Conservation (phyloP, 129 eudicot species). For the Artemisia argyi region DNA sequence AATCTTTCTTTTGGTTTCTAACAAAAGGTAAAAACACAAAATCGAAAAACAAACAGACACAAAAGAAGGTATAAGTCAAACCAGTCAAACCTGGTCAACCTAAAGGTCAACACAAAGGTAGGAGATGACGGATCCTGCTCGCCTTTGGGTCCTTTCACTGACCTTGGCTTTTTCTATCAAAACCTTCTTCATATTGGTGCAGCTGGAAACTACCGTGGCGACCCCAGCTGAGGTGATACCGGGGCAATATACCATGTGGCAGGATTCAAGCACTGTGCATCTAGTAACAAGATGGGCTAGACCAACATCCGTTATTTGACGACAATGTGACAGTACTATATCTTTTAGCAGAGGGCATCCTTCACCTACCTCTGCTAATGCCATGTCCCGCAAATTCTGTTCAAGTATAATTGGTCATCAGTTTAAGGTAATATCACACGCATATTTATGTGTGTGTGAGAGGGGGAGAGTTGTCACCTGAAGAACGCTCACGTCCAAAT, state of each 20-base stretch:
- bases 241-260: slow-evolving; percentile 93
- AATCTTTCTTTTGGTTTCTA: neutral
- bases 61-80: neutral
- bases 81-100: neutral
- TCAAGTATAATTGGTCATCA: neutral
- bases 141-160: slow-evolving; percentile 72
- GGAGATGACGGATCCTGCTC: slow-evolving; percentile 82
- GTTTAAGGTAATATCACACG: neutral
- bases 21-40: neutral
- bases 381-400: slow-evolving; percentile 76
- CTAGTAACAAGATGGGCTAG: slow-evolving; percentile 51
- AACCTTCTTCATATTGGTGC: slow-evolving; percentile 74
- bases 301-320: slow-evolving; percentile 77
- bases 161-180: slow-evolving; percentile 83
- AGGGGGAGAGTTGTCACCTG: slow-evolving; percentile 51
- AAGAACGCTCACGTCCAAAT: slow-evolving; percentile 83
- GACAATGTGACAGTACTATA: slow-evolving; percentile 85
- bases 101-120: slow-evolving; percentile 85
- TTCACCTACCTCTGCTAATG: slow-evolving; percentile 77
- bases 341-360: slow-evolving; percentile 77
- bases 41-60: neutral
- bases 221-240: slow-evolving; percentile 78
- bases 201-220: slow-evolving; percentile 69
- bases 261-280: slow-evolving; percentile 63
- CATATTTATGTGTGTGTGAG: neutral